Evolutionary conservation across 352 stramenopile species (phyloP).

Genomic region (Pythium apleroticum): DNA sequence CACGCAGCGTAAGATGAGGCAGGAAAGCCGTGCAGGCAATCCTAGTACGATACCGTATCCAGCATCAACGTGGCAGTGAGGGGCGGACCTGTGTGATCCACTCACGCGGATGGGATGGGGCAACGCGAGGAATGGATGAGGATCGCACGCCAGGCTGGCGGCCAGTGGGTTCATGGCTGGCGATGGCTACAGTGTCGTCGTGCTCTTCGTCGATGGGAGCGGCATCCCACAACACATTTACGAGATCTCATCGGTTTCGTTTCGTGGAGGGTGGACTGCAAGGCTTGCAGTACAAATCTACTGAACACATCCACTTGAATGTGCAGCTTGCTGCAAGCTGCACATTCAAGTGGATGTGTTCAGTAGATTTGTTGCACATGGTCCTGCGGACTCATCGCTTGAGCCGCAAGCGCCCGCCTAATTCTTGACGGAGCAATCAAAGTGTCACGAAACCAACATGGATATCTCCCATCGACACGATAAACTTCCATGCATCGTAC

Average conservation of each 20-base stretch:
- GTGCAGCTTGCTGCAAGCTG: neutral
- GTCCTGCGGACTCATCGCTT: neutral
- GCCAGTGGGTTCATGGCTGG: neutral
- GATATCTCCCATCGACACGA: neutral
- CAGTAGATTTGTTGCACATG: neutral
- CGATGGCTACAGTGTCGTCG: neutral
- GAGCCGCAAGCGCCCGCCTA: neutral
- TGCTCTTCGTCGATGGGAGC: neutral
- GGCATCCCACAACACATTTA: neutral
- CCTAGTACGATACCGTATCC: neutral
- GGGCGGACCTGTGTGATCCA: neutral
- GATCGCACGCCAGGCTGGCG: neutral
- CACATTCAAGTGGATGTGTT: neutral
- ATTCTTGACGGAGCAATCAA: neutral
- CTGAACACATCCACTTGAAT: neutral
- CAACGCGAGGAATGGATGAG: neutral
- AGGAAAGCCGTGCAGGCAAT: neutral
- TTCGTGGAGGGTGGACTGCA: neutral
- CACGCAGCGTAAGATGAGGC: neutral
- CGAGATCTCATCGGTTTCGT: conserved; percentile 2
- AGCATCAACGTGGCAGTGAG: neutral
- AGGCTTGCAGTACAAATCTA: too few species aligned
- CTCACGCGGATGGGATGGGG: neutral
- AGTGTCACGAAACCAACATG: neutral
- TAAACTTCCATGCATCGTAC: neutral